Base-by-base conservation (phyloP, 306 rosid species). In the Pterocarpus santalinus region DNA sequence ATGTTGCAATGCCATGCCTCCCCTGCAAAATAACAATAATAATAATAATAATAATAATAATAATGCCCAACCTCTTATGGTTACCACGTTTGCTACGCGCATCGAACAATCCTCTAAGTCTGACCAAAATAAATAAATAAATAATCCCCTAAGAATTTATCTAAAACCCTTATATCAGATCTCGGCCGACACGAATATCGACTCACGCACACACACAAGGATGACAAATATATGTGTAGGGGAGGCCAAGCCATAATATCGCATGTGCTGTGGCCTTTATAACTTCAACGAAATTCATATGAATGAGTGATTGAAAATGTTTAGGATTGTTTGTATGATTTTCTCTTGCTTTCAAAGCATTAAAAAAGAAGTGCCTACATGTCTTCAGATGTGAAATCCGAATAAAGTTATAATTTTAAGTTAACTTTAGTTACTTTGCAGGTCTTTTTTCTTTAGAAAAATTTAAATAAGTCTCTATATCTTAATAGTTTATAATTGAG, bases 231-330 rank as follows among this genome's bases (percentile, higher is more conserved):
- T 61, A 15, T 60, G 5, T 36, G 22, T 17, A 63, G 58, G 8
- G 58, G 44, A 22, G 62, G 71, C 13, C 72, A 47, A 7, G 61
- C 72, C 80, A 34, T 47, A 55, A 11, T 33, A 55, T 12, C n/a
- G 63, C 72, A 76, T 63, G 51, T 76, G 72, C 63, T 33, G 2
- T 51, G 57, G 7, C 39, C 15, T 41, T 74, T 1, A 22, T 22
- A 22, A 22, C 28, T 22, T 22, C 16, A 5, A 33, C 9, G 1
- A 69, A 69, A 69, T 69, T 69, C 36, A n/a, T 16, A 57, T 60
- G 38, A 12, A 38, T n/a, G 5, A 14, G 28, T 22, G 28, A 22
- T 22, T 43, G 6, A 5, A 8, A 43, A 7, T 43, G 10, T 43
- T 5, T 7, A 43, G 16, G 16, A 51, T 5, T 2, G 12, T 36